phyloP scores from a whole-genome alignment of 108 stramenopile genomes.

The Schizochytrium sp. region DNA sequence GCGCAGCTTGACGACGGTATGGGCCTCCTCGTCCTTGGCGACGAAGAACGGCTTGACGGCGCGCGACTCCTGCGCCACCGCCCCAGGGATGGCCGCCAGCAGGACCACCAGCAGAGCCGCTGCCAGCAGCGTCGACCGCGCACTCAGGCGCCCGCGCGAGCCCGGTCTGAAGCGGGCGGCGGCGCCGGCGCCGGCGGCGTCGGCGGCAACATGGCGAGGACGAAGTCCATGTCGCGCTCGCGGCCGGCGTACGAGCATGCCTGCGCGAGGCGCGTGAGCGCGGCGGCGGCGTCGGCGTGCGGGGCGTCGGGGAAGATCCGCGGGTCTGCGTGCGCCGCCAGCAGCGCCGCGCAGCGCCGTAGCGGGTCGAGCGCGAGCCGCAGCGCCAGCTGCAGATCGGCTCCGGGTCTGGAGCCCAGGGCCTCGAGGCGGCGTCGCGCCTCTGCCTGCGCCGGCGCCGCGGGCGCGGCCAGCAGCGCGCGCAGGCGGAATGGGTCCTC shows the following conservation, averaged over 20 bases:
- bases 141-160: neutral
- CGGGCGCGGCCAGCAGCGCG: no score
- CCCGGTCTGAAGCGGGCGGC: neutral
- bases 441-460: no score
- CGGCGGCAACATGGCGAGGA: neutral
- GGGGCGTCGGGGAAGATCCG: no score
- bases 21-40: neutral
- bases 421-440: no score
- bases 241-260: neutral
- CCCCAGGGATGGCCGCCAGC: neutral
- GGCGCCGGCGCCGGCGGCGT: neutral
- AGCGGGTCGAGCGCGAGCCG: no score
- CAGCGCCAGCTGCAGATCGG: no score
- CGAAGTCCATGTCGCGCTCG: neutral
- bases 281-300: neutral
- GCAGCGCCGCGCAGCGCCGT: no score
- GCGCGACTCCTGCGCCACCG: neutral
- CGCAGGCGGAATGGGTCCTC: no score
- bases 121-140: neutral
- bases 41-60: neutral
- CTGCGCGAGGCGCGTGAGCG: neutral
- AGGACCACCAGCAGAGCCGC: neutral
- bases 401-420: no score
- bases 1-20: neutral
- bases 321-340: no score